Conservation (phyloP, 2,329 filamentous ascomycete genomes). For the Venturia effusa region DNA sequence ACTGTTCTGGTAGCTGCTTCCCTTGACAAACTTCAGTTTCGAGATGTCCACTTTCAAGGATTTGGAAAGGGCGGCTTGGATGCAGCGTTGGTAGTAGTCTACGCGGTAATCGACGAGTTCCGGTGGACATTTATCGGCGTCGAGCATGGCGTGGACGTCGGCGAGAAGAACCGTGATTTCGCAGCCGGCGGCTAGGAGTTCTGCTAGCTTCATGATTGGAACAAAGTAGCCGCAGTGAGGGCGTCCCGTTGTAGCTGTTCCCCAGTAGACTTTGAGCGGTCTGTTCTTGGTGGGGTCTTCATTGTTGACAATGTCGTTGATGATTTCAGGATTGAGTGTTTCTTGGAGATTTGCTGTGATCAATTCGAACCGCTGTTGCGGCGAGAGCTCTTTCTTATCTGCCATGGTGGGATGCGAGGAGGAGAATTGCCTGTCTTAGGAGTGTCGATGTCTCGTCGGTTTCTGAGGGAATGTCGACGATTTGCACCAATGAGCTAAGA, state of each 20-base stretch:
- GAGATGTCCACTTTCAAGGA: conserved; percentile 70
- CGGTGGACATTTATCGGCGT: conserved; percentile 76
- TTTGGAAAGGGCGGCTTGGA: conserved; percentile 59
- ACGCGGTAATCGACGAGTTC: conserved; percentile 76
- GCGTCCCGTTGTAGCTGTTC: conserved; percentile 73
- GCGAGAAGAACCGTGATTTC: conserved; percentile 67
- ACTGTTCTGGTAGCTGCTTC: conserved; percentile 66
- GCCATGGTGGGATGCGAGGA: neutral
- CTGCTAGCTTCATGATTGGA: conserved; percentile 78
- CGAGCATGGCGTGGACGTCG: conserved; percentile 55
- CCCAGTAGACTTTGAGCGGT: conserved; percentile 63
- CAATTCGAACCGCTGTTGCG: neutral
- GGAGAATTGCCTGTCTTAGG: neutral
- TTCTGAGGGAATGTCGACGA: neutral
- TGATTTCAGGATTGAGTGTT: conserved; percentile 73
- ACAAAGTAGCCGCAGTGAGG: conserved; percentile 88
- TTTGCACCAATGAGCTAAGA: neutral
- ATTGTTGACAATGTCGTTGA: conserved; percentile 58
- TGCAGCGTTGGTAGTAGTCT: conserved; percentile 70
- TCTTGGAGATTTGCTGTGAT: conserved; percentile 57
- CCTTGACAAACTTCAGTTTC: conserved; percentile 72
- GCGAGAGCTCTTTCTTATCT: neutral
- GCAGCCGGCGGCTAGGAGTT: conserved; percentile 76
- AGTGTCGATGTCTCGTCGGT: neutral
- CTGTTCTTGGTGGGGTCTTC: conserved; percentile 49